Evolutionary conservation across 345 rosid species (phyloP).

Genomic region (Citrus reticulata): DNA sequence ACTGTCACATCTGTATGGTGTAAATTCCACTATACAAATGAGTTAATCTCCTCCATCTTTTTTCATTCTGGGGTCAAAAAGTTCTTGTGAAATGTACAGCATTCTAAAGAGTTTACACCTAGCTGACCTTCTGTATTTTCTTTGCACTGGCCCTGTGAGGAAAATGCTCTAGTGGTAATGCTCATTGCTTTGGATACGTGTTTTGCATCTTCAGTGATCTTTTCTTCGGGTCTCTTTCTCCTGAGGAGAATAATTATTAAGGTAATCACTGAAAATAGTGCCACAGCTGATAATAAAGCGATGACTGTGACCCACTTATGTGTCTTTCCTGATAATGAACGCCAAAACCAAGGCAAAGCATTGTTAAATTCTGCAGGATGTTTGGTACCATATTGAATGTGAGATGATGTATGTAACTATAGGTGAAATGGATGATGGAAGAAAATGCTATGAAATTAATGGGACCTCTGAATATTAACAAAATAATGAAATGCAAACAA

Average conservation of each 20-base stretch:
- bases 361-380: neutral
- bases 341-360: conserved; percentile 7
- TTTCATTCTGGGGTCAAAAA: too few species aligned
- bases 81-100: too few species aligned
- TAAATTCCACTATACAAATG: neutral
- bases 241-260: conserved; percentile 22
- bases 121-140: conserved; percentile 48
- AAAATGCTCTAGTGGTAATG: conserved; percentile 18
- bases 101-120: neutral
- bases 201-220: conserved; percentile 20
- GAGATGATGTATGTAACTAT: too few species aligned
- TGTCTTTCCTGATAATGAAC: conserved; percentile 17
- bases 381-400: too few species aligned
- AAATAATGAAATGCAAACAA: too few species aligned
- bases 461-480: too few species aligned
- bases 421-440: too few species aligned
- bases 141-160: conserved; percentile 24
- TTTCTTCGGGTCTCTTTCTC: conserved; percentile 18
- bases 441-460: too few species aligned
- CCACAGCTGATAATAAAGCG: conserved; percentile 27
- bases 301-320: conserved; percentile 31
- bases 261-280: conserved; percentile 19
- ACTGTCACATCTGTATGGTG: conserved; percentile 27
- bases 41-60: neutral
- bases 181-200: conserved; percentile 33